Conservation (phyloP, 2,329 filamentous ascomycete genomes). For the Diaporthe citri region DNA sequence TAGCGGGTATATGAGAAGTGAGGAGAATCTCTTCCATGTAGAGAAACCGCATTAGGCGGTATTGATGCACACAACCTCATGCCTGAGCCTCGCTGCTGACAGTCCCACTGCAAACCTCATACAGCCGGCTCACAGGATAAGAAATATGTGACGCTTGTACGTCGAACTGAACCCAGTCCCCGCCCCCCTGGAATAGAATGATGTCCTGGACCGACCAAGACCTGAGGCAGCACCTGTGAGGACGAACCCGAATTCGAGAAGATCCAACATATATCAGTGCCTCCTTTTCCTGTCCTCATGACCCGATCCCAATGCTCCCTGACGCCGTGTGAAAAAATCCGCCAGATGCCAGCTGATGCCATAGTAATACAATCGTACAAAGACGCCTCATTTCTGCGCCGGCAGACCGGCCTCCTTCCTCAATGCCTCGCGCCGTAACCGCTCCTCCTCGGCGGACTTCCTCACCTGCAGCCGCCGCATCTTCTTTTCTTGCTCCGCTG, state of each 20-base stretch:
- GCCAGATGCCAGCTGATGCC: slow-evolving; percentile 25
- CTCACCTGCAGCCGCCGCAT: slow-evolving; percentile 51
- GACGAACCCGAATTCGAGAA: not conserved
- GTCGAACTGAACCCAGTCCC: not conserved
- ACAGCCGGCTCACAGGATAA: not conserved
- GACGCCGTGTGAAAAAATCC: slow-evolving; percentile 36
- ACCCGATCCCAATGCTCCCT: slow-evolving; percentile 34
- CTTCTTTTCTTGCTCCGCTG: slow-evolving; percentile 57
- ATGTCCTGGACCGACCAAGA: not conserved
- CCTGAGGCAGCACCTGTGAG: not conserved
- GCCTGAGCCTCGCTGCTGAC: not conserved
- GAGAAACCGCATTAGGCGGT: not conserved
- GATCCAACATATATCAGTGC: not conserved
- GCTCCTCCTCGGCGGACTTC: slow-evolving; percentile 56
- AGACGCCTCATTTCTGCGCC: slow-evolving; percentile 45
- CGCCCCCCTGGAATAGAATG: not conserved
- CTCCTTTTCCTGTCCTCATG: not conserved
- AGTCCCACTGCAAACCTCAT: too few species aligned
- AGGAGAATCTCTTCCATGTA: too few species aligned
- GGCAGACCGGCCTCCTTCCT: slow-evolving; percentile 61
- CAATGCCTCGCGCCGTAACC: slow-evolving; percentile 61
- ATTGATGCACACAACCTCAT: not conserved
- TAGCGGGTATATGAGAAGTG: not conserved
- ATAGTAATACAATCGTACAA: slow-evolving; percentile 25
- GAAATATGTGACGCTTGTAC: not conserved